These are phyloP conservation scores for Luffa aegyptiaca DNA, from an alignment of 306 rosid species.

Conservation along the genomic window DNA sequence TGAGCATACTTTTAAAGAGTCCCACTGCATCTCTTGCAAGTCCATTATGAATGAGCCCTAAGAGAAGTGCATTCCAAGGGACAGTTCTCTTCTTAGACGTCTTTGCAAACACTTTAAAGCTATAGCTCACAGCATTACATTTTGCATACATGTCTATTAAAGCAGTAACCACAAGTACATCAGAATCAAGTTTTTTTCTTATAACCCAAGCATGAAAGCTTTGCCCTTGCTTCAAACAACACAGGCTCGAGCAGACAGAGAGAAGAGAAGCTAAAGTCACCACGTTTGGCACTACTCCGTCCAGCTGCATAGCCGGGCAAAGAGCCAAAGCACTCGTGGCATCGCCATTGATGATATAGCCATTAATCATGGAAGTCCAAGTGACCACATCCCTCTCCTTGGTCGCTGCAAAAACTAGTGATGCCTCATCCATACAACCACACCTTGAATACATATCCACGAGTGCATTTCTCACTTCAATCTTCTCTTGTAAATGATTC, in stretches of 20 bases:
- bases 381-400: constrained; percentile 64
- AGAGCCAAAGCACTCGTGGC: constrained; percentile 46
- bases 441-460: too few relatives aligned
- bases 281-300: constrained; percentile 26
- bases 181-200: too few relatives aligned
- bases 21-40: constrained; percentile 52
- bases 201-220: too few relatives aligned
- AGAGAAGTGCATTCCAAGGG: constrained; percentile 72
- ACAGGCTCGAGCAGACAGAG: too few relatives aligned
- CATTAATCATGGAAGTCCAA: constrained; percentile 75
- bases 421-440: too few relatives aligned
- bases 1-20: constrained; percentile 53
- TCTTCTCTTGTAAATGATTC: too few relatives aligned
- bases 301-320: constrained; percentile 46
- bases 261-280: too few relatives aligned
- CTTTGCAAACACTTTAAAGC: constrained; percentile 27
- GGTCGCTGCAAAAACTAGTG: constrained; percentile 25
- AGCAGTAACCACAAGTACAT: too few relatives aligned
- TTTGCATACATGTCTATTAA: too few relatives aligned
- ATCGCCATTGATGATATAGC: constrained; percentile 56
- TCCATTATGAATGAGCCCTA: constrained; percentile 45
- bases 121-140: too few relatives aligned
- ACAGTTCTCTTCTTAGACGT: constrained; percentile 49
- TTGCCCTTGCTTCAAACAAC: too few relatives aligned
- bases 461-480: too few relatives aligned